Evolutionary conservation across 208 protist genomes (phyloP).

Genomic region (Strigomonas culicis): DNA sequence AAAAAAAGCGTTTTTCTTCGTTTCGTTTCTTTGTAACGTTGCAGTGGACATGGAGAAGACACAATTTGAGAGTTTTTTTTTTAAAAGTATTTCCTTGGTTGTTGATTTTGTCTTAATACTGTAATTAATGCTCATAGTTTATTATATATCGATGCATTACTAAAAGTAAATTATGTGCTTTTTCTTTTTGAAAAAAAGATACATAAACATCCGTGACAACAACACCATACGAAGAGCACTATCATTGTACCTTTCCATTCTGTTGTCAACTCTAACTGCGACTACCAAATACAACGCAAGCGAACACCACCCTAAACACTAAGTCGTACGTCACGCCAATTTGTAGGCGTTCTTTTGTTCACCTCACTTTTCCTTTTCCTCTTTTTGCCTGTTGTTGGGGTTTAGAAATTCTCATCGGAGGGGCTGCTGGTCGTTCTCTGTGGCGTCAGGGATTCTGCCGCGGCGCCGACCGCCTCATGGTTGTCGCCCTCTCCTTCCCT

Average conservation of each 20-base stretch:
- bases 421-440: too few relatives aligned
- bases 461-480: background rate
- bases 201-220: too few relatives aligned
- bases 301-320: too few relatives aligned
- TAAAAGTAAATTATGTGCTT: background rate
- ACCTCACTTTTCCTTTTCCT: too few relatives aligned
- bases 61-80: background rate
- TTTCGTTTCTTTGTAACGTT: background rate
- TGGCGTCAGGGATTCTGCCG: background rate
- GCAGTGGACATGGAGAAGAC: background rate
- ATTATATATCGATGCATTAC: too few relatives aligned
- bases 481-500: background rate
- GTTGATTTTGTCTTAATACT: conserved; percentile 1
- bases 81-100: conserved; percentile 1
- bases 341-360: too few relatives aligned
- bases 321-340: too few relatives aligned
- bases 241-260: background rate
- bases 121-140: background rate
- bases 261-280: too few relatives aligned
- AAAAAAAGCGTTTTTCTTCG: background rate
- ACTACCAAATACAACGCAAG: too few relatives aligned
- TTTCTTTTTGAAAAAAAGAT: background rate
- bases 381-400: too few relatives aligned
- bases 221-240: background rate
- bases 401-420: too few relatives aligned